Evolutionary conservation across 2,329 filamentous ascomycete species (phyloP).

Genomic region (Cladophialophora carrionii): DNA sequence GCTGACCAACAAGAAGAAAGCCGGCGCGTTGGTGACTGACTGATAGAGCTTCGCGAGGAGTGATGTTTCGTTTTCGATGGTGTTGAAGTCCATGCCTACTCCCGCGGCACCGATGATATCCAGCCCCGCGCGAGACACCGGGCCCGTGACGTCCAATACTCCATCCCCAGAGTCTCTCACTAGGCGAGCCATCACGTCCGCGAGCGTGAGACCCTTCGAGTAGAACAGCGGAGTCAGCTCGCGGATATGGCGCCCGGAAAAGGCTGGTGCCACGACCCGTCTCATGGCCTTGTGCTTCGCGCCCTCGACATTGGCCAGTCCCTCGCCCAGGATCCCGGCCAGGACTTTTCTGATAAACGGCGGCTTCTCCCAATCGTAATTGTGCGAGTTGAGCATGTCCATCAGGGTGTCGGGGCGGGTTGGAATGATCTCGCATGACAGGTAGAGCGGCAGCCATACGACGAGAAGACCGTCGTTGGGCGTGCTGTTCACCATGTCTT

Average conservation of each 20-base stretch:
- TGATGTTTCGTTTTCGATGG: constrained; percentile 64
- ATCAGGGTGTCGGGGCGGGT: constrained; percentile 45
- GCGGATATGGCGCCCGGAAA: constrained; percentile 80
- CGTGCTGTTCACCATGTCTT: constrained; percentile 16
- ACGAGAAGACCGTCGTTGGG: constrained; percentile 25
- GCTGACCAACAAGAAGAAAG: constrained; percentile 64
- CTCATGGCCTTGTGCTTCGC: constrained; percentile 81
- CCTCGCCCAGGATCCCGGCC: constrained; percentile 52
- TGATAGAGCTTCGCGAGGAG: constrained; percentile 62
- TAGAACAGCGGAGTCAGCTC: constrained; percentile 83
- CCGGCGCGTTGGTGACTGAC: constrained; percentile 57
- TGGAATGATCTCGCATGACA: constrained; percentile 9
- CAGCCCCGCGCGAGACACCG: constrained; percentile 64
- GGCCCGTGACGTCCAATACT: constrained; percentile 58
- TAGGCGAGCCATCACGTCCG: constrained; percentile 59
- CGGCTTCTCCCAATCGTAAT: constrained; percentile 60
- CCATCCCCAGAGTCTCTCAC: constrained; percentile 42
- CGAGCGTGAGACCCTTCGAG: constrained; percentile 72
- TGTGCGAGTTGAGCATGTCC: constrained; percentile 58
- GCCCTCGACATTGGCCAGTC: constrained; percentile 75
- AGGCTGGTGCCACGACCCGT: constrained; percentile 77
- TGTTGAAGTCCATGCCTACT: constrained; percentile 70
- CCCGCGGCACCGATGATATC: constrained; percentile 72
- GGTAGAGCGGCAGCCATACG: constrained; percentile 15
- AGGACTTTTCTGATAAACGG: constrained; percentile 50